phyloP scores from a whole-genome alignment of 345 rosid genomes.

The Tarenaya hassleriana region DNA sequence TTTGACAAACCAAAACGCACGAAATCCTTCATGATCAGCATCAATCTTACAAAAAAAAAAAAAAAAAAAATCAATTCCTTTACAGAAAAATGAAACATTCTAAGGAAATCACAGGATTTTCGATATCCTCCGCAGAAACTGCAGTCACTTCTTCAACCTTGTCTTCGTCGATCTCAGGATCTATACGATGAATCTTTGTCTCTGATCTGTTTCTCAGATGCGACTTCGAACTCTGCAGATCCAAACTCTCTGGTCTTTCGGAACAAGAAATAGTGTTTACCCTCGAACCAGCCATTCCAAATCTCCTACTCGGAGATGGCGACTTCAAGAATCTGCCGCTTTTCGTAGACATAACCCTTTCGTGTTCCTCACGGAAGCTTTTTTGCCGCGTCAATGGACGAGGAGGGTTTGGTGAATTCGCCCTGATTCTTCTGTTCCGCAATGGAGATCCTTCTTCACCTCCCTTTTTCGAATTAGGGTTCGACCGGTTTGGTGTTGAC shows the following conservation, averaged over 20 bases:
- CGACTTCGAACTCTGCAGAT: slow-evolving; percentile 30
- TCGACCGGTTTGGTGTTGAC: slow-evolving; percentile 25
- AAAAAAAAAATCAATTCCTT: not conserved
- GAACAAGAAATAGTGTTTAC: slow-evolving; percentile 30
- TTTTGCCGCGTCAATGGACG: slow-evolving; percentile 45
- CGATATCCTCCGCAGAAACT: slow-evolving; percentile 47
- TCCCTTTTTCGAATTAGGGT: slow-evolving; percentile 23
- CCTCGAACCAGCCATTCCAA: slow-evolving; percentile 27
- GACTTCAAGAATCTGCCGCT: slow-evolving; percentile 39
- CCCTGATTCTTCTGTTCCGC: slow-evolving; percentile 44
- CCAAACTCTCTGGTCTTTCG: slow-evolving; percentile 30
- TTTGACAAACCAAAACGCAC: slow-evolving; percentile 9
- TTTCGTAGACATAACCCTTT: slow-evolving; percentile 21
- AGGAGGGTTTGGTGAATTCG: slow-evolving; percentile 52
- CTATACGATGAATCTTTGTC: slow-evolving; percentile 48
- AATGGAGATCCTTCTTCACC: slow-evolving; percentile 24
- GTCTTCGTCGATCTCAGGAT: slow-evolving; percentile 47
- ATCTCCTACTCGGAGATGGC: slow-evolving; percentile 56
- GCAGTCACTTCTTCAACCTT: slow-evolving; percentile 34
- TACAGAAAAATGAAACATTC: slow-evolving; percentile 91
- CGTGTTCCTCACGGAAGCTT: slow-evolving; percentile 53
- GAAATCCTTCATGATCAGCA: slow-evolving; percentile 21
- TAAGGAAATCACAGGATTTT: slow-evolving; percentile 73
- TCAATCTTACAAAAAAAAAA: not conserved
- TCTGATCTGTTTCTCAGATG: slow-evolving; percentile 34